Base-by-base conservation (phyloP, 1,284 basidiomycete genomes). In the Phellopilus nigrolimitatus region DNA sequence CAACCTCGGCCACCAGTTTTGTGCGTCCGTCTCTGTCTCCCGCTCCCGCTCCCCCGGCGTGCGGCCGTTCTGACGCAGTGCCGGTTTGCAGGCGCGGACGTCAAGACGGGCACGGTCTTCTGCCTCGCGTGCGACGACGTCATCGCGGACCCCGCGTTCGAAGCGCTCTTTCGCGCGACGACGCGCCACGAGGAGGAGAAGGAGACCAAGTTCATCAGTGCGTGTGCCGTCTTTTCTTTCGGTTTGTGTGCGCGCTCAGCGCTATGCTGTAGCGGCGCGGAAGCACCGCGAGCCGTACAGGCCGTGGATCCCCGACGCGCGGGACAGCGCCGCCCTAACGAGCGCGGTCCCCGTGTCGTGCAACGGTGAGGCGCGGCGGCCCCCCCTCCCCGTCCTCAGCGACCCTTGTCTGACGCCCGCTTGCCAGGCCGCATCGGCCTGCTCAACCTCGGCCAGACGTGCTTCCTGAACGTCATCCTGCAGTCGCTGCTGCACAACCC, bases 401-500 rank as follows among this genome's bases (percentile, higher is more conserved):
- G 48, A 21, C 27, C 24, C 3, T 33, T 54, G 22, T 48, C 45
- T 43, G 34, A 43, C 31, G 3, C 2, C 9, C 17, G 24, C 43
- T 10, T 24, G 17, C 13, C 58, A 90, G 91, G 84, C 49, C 83
- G 91, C 8, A 79, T 92, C 51, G 95, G 95, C 0, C 73, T 97
- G 2, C 74, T 97, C 40, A 97, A 97, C 64, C 82, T 97, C 5
- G 91, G 92, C 4, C 91, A 95, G 61, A 98, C 95, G 0, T 99
- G 95, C 63, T 98, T 94, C 70, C 75, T 99, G 63, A 95, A 93
- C 56, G 91, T 90, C 46, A 83, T 98, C 41, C 76, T 99, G 4
- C 95, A 99, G 67, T 82, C 83, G n/a, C 87, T 99, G 61, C 72
- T 93, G 10, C 90, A 94, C 68, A 99, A 97, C 61, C 95, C 95